Percentiles rank a stretch among this genome's conserved stretches.
Conservation (phyloP, 257 asterid species). For the Mitragyna speciosa region DNA sequence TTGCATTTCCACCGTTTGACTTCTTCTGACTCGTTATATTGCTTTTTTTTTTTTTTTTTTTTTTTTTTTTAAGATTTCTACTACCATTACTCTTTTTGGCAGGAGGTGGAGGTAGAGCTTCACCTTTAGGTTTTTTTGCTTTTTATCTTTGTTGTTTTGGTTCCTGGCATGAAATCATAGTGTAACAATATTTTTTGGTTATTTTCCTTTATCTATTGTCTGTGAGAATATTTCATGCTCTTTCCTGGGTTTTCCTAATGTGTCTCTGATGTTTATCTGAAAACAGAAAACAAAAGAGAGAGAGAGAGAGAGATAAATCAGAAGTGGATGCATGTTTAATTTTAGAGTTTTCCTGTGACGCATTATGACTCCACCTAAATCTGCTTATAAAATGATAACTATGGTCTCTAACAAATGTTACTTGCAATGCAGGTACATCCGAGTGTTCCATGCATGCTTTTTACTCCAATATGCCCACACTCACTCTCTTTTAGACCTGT, state of each 20-base stretch:
- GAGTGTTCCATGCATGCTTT: slow-evolving; percentile 98
- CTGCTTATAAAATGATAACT: neutral
- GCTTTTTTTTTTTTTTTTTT: too few relatives aligned
- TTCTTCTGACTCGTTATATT: too few relatives aligned
- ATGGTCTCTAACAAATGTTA: neutral
- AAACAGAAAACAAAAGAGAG: neutral
- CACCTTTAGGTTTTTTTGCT: too few relatives aligned
- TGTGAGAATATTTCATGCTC: neutral
- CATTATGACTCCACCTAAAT: neutral
- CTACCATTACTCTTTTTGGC: too few relatives aligned
- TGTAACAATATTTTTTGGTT: too few relatives aligned
- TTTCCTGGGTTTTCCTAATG: neutral
- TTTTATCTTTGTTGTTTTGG: too few relatives aligned
- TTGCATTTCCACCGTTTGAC: too few relatives aligned
- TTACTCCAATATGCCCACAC: slow-evolving; percentile 96
- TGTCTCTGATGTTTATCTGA: neutral
- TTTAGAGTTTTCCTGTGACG: neutral
- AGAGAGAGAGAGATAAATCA: neutral
- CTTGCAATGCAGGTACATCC: slow-evolving; percentile 81
- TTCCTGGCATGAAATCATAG: too few relatives aligned
- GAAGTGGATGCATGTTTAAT: neutral
- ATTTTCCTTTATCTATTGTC: neutral
- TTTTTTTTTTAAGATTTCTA: too few relatives aligned
- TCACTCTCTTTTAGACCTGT: slow-evolving; percentile 99
- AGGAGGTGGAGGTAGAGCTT: too few relatives aligned